A percentile compares a stretch with the other conserved stretches of the same genome.
These are phyloP conservation scores for Rhytidiadelphus loreus DNA, from an alignment of 225 moss, liverwort and hornwort genomes.

Conservation along the genomic window DNA sequence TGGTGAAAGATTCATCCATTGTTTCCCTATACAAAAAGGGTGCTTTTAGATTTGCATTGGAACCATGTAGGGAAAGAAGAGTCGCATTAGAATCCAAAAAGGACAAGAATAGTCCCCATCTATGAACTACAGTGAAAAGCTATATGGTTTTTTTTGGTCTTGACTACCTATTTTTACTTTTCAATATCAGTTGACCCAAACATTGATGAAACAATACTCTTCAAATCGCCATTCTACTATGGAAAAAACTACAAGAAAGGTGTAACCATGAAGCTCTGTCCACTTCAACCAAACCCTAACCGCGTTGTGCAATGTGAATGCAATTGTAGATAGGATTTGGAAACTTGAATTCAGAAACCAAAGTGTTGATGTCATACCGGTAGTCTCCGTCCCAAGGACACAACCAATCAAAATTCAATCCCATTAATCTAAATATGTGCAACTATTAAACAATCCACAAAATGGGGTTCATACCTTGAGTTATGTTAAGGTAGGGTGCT, in stretches of 20 bases:
- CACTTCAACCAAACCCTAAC: accelerated
- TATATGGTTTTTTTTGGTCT: background rate
- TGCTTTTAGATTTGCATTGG: background rate
- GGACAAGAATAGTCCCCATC: background rate
- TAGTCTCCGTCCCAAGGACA: accelerated
- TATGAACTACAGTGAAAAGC: background rate
- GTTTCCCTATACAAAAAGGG: background rate
- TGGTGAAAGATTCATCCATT: background rate
- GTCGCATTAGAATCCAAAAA: background rate
- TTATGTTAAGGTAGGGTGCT: background rate
- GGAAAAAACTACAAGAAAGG: accelerated
- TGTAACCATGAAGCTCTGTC: accelerated
- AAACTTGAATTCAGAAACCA: background rate
- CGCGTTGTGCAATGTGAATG: accelerated
- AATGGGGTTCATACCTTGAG: accelerated
- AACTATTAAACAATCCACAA: background rate
- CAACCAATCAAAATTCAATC: background rate
- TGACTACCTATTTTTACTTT: background rate
- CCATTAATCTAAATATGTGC: too few species aligned
- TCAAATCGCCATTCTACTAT: accelerated
- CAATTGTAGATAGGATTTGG: background rate
- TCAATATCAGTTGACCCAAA: too few species aligned
- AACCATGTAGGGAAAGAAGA: background rate
- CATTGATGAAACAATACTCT: background rate
- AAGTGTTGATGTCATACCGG: accelerated